Evolutionary conservation across 2,329 filamentous ascomycete species (phyloP).

Genomic region (Cercospora sojina): DNA sequence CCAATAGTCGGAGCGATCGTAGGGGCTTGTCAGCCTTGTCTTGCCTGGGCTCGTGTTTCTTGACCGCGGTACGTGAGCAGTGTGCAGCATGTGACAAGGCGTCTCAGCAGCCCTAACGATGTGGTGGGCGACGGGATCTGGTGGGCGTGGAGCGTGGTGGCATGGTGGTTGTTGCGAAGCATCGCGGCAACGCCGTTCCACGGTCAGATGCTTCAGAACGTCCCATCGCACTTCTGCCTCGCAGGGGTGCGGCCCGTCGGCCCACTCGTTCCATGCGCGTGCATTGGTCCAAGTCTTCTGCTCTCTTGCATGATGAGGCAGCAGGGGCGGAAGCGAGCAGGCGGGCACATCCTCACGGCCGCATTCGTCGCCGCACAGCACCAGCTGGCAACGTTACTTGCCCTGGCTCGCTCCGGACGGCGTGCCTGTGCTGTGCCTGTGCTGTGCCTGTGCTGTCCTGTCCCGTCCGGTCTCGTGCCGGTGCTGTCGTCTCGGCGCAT

Average conservation of each 20-base stretch:
- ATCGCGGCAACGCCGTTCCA: not conserved
- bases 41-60: not conserved
- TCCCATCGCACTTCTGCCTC: not conserved
- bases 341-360: not conserved
- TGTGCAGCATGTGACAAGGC: not conserved
- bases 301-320: not conserved
- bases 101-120: not conserved
- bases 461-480: too few species aligned
- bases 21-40: not conserved
- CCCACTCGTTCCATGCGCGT: not conserved
- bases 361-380: not conserved
- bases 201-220: not conserved
- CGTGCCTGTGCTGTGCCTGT: not conserved
- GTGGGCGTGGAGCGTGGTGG: not conserved
- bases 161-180: not conserved
- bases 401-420: not conserved
- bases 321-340: not conserved
- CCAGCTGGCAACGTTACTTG: not conserved
- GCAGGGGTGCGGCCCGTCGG: not conserved
- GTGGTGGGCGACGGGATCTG: not conserved
- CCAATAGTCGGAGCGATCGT: not conserved
- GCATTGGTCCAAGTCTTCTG: not conserved
- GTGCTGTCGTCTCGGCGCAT: not conserved
- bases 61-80: not conserved
- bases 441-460: not conserved